Percentiles rank a stretch among this genome's conserved stretches.
Evolutionary conservation across 2,329 filamentous ascomycete genomes (phyloP).

Genomic region (Zopfia rhizophila): DNA sequence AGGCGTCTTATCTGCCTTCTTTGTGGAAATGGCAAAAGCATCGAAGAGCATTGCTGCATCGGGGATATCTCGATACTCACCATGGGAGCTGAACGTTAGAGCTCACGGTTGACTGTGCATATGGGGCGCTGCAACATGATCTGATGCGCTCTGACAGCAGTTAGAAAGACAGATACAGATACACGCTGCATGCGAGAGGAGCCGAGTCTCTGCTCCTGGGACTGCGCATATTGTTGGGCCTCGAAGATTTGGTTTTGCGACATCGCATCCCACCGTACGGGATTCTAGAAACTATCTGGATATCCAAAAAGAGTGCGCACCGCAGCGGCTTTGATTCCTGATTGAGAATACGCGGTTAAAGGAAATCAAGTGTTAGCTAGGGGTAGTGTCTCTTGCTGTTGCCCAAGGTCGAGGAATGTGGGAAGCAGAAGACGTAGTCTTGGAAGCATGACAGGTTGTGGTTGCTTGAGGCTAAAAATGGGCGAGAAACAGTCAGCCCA

Average conservation of each 20-base stretch:
- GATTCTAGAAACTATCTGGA: conserved; percentile 48
- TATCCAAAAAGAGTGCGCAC: conserved; percentile 41
- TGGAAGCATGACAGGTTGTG: conserved; percentile 50
- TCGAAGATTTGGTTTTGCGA: conserved; percentile 38
- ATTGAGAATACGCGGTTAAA: conserved; percentile 38
- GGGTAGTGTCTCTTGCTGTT: conserved; percentile 32
- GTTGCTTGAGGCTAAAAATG: conserved; percentile 51
- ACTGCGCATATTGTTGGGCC: conserved; percentile 36
- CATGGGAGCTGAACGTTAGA: conserved; percentile 43
- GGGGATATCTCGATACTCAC: conserved; percentile 2
- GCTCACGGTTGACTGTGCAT: conserved; percentile 39
- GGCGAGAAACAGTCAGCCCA: conserved; percentile 43
- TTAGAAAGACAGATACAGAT: neutral
- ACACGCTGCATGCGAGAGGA: conserved; percentile 30
- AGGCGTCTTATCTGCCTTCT: conserved; percentile 39
- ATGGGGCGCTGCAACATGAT: conserved; percentile 28
- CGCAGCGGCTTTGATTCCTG: conserved; percentile 45
- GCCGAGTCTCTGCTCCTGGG: conserved; percentile 20
- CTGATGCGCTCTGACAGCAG: conserved; percentile 22
- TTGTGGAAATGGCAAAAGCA: conserved; percentile 40
- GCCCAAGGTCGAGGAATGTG: conserved; percentile 30
- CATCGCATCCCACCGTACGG: conserved; percentile 26
- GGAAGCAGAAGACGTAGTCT: conserved; percentile 34
- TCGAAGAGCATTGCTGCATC: conserved; percentile 16
- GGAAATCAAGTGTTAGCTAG: conserved; percentile 31